Evolutionary conservation across 73 alveolate species (phyloP), one percentile per base, ranked within the genome.

Genomic region (Tetrahymena borealis): DNA sequence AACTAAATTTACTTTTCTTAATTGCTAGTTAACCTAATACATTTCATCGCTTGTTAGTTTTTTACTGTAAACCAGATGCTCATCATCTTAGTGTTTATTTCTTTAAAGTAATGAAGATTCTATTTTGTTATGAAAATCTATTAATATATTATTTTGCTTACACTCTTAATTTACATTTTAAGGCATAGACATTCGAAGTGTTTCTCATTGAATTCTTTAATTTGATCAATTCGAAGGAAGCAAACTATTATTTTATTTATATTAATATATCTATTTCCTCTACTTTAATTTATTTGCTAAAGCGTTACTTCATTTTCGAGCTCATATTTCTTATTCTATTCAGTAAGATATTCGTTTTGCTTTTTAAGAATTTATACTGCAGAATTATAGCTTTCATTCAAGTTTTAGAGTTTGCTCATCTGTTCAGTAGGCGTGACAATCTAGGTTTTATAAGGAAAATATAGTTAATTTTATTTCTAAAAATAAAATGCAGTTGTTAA

Each of bases 381-480:
- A 60, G n/a, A 24, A 60, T 60, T 60, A 18, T 60, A 60, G 16
- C 85, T 60, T 35, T 60, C 85, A 60, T 60, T 60, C 35, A 60
- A 60, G 28, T 60, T 60, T 60, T 60, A 60, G n/a, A 60, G 28
- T 35, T 60, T 60, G 85, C 85, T 60, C 28, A n/a, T n/a, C 40
- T 93, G 91, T 40, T 93, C 95, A 90, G 90, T 90, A 7, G 95
- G 95, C 5, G 95, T 93, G 28, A 93, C 91, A 11, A 93, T 93
- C 85, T 90, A 7, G n/a, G 1, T 35, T 36, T 16, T 90, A 79
- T 36, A 18, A 33, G 12, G 8, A 3, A 0, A 18, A 20, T 18
- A 60, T 24, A 60, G n/a, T 60, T 11, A 60, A 9, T 60, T 16
- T 24, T 60, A n/a, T 60, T 60, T 60, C n/a, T n/a, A n/a, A n/a